Base-by-base conservation (phyloP, 2,329 filamentous ascomycete species). In the Ophiocordyceps unilateralis region DNA sequence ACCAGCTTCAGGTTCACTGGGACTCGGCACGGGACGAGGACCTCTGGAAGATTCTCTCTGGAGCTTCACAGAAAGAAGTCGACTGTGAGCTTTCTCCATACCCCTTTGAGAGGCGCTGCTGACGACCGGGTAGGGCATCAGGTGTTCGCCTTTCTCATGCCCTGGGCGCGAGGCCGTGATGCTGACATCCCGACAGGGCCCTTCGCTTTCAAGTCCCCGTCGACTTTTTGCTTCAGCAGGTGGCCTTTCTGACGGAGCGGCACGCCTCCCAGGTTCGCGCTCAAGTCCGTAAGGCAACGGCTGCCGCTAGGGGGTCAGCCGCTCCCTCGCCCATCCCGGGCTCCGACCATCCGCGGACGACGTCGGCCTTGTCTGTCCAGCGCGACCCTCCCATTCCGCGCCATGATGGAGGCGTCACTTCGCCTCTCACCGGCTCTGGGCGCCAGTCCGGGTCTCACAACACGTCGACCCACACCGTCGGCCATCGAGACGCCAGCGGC, bases 171-270 rank as follows among this genome's bases (percentile, higher is more conserved):
- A 19, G 26, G 41, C 21, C 32, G 4, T 26, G 14, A 37, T 24
- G 9, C 51, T 57, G 46, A 57, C 46, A 39, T 45, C n/a, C 37
- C 40, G 19, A n/a, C 51, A 82, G 81, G 55, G 85, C 84, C 40
- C 68, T 74, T 42, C 70, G 76, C 39, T 94, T 95, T 61, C 74
- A 88, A 48, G 89, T 95, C 19, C 81, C 84, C 22, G 76, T 93
- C 45, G 74, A 86, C 36, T 96, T 96, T 55, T 72, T 98, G 26
- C 74, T 95, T 15, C 85, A 94, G 57, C 87, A 98, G 62, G 87
- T 87, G 48, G 87, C 86, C 59, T 94, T 87, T 74, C 74, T 96
- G 6, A 94, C 91, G 55, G 88, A 96, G 58, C 74, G 84, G 42
- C 86, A 96, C 63, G 74, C 93, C 23, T 83, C 84, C 1, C 86